Evolutionary conservation across 2,329 filamentous ascomycete species (phyloP), one percentile per base, ranked within the genome.

Genomic region (Metarhizium brunneum): DNA sequence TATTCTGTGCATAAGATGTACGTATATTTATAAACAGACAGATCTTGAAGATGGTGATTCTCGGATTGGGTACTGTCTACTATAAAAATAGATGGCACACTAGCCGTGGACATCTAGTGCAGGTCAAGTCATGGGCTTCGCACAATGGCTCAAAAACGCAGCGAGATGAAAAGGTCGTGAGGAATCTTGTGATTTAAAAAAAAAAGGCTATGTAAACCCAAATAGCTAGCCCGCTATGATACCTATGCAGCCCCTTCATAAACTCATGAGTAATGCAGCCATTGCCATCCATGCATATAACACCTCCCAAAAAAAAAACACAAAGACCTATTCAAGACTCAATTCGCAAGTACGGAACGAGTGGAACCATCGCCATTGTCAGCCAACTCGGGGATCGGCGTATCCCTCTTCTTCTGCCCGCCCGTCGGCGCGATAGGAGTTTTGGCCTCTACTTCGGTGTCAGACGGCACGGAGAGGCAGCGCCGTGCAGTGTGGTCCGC

Each of bases 391-490:
- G 64, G 62, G 36, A 64, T 63, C n/a, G 62, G 64, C 51, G 61
- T 62, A 53, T 65, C 61, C 40, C 57, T 58, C 52, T 61, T 59
- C 48, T 32, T 49, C 48, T 56, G 42, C 8, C 49, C 55, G 2
- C 49, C 47, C 45, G 50, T 62, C 6, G 61, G 61, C 42, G 67
- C 68, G 2, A 67, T 73, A 6, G 76, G 74, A 7, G 75, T 78
- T 57, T 68, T 70, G 50, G 66, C 57, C 36, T 75, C 73, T 11
- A 69, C 20, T 25, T 73, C 70, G 57, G 66, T 63, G 16, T 71
- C 67, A 14, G 49, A 51, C 6, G 32, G 30, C 52, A 57, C 47
- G 16, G 52, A 52, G 30, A 48, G 52, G 20, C 40, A 40, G 18
- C 29, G 53, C 13, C 52, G 67, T 48, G 63, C 60, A 30, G 63